These are phyloP conservation scores for Dacryopinax primogenitus DNA, from an alignment of 768 basidiomycete species.

Conservation along the genomic window DNA sequence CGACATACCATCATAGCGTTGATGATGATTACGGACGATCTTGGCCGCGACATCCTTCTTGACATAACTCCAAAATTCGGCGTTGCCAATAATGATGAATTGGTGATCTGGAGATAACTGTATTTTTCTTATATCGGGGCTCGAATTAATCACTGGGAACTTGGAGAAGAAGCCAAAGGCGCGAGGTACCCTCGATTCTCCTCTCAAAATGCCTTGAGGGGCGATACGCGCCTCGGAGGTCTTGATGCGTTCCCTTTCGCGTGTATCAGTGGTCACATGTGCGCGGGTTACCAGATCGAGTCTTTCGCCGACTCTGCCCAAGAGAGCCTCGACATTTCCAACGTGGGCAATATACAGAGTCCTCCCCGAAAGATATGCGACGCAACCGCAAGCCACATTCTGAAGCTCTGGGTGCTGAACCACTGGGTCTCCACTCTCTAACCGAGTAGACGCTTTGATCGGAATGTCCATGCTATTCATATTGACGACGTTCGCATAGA, in stretches of 20 bases:
- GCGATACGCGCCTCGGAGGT: conserved; percentile 90
- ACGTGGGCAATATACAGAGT: conserved; percentile 82
- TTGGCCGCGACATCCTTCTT: conserved; percentile 93
- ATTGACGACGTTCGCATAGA: conserved; percentile 48
- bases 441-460: conserved; percentile 5
- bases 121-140: conserved; percentile 61
- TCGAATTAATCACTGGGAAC: conserved; percentile 78
- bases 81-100: conserved; percentile 90
- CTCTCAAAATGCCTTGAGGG: conserved; percentile 78
- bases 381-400: conserved; percentile 72
- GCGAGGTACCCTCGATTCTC: conserved; percentile 81
- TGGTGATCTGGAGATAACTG: conserved; percentile 76
- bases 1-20: conserved; percentile 52
- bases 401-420: conserved; percentile 33
- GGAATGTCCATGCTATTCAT: background rate
- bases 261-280: conserved; percentile 81
- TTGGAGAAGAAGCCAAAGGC: conserved; percentile 88
- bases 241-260: conserved; percentile 77
- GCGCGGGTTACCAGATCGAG: conserved; percentile 61
- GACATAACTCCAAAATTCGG: conserved; percentile 86
- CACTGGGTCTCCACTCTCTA: background rate
- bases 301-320: conserved; percentile 50
- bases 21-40: conserved; percentile 59
- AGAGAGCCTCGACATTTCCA: conserved; percentile 77
- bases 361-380: conserved; percentile 68